A percentile compares a stretch with the other conserved stretches of the same genome.
Conservation (phyloP, 441 rosid genomes). For the Sinapis alba region DNA sequence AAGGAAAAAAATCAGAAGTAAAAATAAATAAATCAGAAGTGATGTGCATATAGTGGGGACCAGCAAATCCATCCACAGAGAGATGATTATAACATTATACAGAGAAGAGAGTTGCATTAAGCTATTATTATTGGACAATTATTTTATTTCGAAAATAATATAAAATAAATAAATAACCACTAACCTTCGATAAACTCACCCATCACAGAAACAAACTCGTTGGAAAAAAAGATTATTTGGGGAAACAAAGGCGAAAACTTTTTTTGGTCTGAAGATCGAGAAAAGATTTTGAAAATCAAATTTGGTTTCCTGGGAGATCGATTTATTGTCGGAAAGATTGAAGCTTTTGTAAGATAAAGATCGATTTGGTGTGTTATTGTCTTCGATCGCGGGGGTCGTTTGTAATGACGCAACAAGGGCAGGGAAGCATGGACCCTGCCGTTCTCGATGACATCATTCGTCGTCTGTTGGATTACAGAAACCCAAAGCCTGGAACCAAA, state of each 20-base stretch:
- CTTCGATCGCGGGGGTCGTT: background rate
- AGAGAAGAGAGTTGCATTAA: conserved; percentile 28
- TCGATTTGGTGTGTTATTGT: background rate
- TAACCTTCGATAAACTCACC: conserved; percentile 42
- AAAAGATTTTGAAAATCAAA: conserved; percentile 19
- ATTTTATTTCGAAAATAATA: background rate
- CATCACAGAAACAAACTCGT: conserved; percentile 38
- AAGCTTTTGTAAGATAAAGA: conserved; percentile 24
- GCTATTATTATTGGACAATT: conserved; percentile 13
- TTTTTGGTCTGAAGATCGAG: conserved; percentile 29
- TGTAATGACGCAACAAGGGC: conserved; percentile 60
- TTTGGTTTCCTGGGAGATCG: conserved; percentile 6
- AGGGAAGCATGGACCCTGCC: conserved; percentile 59
- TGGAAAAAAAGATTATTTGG: conserved; percentile 9
- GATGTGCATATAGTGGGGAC: conserved; percentile 41
- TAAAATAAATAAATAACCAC: conserved; percentile 25
- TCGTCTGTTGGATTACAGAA: conserved; percentile 72
- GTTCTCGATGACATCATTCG: conserved; percentile 72
- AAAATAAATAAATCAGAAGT: conserved; percentile 1
- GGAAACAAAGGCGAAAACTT: conserved; percentile 36
- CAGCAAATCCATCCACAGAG: conserved; percentile 38
- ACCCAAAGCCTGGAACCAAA: conserved; percentile 62
- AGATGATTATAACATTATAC: conserved; percentile 36
- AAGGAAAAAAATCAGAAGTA: too few relatives aligned
- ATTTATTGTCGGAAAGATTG: conserved; percentile 21